These are phyloP conservation scores for Aspergillus mulundensis DNA, from an alignment of 495 filamentous ascomycete species.

Conservation along the genomic window DNA sequence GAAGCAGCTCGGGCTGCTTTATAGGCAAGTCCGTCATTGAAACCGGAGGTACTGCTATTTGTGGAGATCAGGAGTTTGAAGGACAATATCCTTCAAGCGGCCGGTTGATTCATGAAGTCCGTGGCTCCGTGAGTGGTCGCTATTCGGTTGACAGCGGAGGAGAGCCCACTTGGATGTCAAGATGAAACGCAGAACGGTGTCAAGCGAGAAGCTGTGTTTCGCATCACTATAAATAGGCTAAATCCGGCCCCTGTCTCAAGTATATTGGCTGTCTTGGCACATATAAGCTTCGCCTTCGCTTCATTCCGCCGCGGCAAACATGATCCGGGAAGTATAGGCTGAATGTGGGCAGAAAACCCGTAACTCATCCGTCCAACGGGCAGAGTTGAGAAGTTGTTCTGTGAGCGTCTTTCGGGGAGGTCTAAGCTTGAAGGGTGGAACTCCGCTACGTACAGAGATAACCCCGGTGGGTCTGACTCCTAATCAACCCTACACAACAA, in stretches of 20 bases:
- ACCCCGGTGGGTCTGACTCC: background rate
- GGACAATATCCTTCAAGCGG: background rate
- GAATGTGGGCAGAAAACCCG: background rate
- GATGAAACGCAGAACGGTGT: background rate
- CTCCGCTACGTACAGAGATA: background rate
- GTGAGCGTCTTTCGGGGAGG: background rate
- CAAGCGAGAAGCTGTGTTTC: background rate
- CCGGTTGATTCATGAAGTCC: background rate
- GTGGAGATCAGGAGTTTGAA: background rate
- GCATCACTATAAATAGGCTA: background rate
- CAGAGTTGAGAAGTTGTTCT: background rate
- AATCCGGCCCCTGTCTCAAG: background rate
- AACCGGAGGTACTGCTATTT: background rate
- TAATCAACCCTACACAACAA: background rate
- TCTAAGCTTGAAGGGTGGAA: background rate
- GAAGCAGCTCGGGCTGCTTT: background rate
- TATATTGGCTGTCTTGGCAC: background rate
- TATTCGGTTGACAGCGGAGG: background rate
- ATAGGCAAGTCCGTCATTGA: background rate
- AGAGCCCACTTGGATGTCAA: background rate
- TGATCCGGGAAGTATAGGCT: background rate
- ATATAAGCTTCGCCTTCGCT: background rate
- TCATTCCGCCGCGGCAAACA: background rate
- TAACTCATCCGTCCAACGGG: background rate
- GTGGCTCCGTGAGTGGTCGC: background rate